Percentiles rank a stretch among this genome's conserved stretches.
These are phyloP conservation scores for Saccharomyces mikatae DNA, from an alignment of 805 yeast species.

Conservation along the genomic window DNA sequence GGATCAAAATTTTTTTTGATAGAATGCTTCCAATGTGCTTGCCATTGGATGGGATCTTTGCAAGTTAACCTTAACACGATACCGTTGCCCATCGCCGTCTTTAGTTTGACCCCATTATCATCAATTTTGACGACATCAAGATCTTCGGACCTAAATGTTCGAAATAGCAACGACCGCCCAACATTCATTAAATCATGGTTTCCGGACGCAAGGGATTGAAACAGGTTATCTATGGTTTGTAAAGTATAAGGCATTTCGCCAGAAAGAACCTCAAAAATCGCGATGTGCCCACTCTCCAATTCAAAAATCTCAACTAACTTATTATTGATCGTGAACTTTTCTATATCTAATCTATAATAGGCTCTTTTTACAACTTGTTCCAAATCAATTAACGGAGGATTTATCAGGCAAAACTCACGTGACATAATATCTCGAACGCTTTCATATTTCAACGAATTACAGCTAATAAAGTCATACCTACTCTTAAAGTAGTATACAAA, in stretches of 20 bases:
- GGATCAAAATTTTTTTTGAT: conserved; percentile 13
- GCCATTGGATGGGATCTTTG: conserved; percentile 22
- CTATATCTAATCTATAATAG: conserved; percentile 15
- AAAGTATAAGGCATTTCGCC: conserved; percentile 10
- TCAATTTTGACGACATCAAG: conserved; percentile 9
- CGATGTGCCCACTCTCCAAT: conserved; percentile 20
- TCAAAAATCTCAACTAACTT: conserved; percentile 21
- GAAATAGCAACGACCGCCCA: conserved; percentile 24
- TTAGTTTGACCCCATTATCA: conserved; percentile 10
- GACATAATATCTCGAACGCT: conserved; percentile 21
- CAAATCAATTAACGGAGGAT: conserved; percentile 15
- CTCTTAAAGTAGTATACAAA: conserved; percentile 13
- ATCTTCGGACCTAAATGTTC: conserved; percentile 19
- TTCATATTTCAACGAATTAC: conserved; percentile 14
- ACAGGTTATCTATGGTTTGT: conserved; percentile 5
- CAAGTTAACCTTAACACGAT: conserved; percentile 14
- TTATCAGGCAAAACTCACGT: conserved; percentile 9
- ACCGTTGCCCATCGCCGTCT: conserved; percentile 18
- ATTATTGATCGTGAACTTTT: conserved; percentile 11
- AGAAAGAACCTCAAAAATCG: conserved; percentile 21
- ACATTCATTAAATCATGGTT: conserved; percentile 11
- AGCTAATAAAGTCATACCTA: conserved; percentile 10
- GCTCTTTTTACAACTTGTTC: conserved; percentile 14
- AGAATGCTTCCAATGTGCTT: conserved; percentile 18
- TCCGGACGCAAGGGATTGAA: conserved; percentile 9